Evolutionary conservation across 257 asterid species (phyloP), one percentile per base, ranked within the genome.

Genomic region (Solanum bulbocastanum): DNA sequence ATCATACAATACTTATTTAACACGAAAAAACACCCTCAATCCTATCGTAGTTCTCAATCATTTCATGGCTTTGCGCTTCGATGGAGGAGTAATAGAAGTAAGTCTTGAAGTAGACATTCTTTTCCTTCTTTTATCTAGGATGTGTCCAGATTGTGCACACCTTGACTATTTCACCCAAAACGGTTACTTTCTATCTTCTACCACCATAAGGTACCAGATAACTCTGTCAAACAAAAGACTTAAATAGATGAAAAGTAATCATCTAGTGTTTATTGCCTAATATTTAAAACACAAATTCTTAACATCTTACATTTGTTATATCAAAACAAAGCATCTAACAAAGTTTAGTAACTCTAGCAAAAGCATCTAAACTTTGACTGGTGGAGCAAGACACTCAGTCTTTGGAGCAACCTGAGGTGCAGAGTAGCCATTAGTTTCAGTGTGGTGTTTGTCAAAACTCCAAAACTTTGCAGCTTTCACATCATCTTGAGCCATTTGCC

Each of bases 401-500:
- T 93, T 93, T 11, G 96, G 92, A 37, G 91, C 92, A 90, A 94
- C 95, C 90, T 94, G 98, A 8, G 98, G 93, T 33, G 91, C 94
- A n/a, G 88, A 89, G 56, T 86, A 87, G 76, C 89, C 92, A 25
- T 90, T 91, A 49, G 92, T 20, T 18, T 40, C 78, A 9, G 87
- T 13, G n/a, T 87, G 92, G 40, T 87, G 89, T 86, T 94, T 91
- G 58, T 95, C 98, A 15, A 93, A 84, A 76, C 98, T 96, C 99
- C 98, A 96, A 22, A 93, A 56, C 89, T 93, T 93, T 8, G 96
- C 95, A 72, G 93, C 90, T 89, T 93, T 97, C 37, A 92, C 92
- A 84, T 97, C 99, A 39, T 97, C 99, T 87, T 91, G 92, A 15
- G 91, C 94, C 99, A 97, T 97, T 83, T 87, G 95, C 90, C 92